Evolutionary conservation across 805 yeast genomes (phyloP).

Genomic region (Yamadazyma akitaensis): DNA sequence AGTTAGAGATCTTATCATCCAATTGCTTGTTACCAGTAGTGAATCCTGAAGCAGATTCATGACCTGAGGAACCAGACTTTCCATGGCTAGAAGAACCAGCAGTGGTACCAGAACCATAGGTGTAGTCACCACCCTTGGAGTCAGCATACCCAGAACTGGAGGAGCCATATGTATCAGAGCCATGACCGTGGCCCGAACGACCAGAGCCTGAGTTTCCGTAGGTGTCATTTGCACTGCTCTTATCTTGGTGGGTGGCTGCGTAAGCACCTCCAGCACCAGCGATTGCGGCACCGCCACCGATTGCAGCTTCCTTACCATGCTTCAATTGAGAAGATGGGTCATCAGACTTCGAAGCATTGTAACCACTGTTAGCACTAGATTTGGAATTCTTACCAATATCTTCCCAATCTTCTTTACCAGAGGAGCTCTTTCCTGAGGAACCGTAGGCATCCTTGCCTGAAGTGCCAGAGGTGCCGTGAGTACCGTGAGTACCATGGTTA

Average conservation of each 20-base stretch:
- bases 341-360: conserved; percentile 8
- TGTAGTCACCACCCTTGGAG: conserved; percentile 26
- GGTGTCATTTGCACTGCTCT: neutral
- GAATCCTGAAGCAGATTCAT: conserved; percentile 19
- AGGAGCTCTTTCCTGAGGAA: conserved; percentile 1
- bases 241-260: conserved; percentile 5
- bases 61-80: neutral
- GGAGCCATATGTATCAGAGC: neutral
- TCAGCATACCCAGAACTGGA: conserved; percentile 17
- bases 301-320: conserved; percentile 15
- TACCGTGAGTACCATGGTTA: no score
- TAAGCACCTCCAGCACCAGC: conserved; percentile 16
- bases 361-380: conserved; percentile 8
- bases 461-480: neutral
- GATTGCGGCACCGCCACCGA: conserved; percentile 14
- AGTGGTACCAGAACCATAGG: conserved; percentile 6
- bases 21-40: conserved; percentile 35
- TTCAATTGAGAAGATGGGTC: conserved; percentile 9
- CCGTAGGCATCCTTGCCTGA: conserved; percentile 10
- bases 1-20: conserved; percentile 32
- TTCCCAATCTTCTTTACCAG: conserved; percentile 9
- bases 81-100: neutral
- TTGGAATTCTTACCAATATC: conserved; percentile 10
- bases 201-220: conserved; percentile 1
- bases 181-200: conserved; percentile 7